These are phyloP conservation scores for Pichia sporocuriosa DNA, from an alignment of 805 yeast genomes.

Conservation along the genomic window DNA sequence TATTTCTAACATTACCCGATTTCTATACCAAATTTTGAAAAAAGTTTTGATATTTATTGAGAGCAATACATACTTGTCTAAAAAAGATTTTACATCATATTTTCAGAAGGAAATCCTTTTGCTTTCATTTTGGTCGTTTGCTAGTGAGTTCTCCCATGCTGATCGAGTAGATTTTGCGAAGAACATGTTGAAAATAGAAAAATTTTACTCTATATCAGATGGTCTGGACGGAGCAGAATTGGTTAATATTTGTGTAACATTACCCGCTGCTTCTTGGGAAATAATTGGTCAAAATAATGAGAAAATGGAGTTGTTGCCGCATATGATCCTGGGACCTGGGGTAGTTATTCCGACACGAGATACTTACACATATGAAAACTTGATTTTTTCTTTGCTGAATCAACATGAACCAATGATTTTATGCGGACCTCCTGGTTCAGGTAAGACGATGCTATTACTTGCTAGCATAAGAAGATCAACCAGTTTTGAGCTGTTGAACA, in stretches of 20 bases:
- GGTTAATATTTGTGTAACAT: slow-evolving; percentile 38
- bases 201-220: slow-evolving; percentile 10
- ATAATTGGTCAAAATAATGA: slow-evolving; percentile 37
- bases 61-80: slow-evolving; percentile 20
- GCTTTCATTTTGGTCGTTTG: slow-evolving; percentile 54
- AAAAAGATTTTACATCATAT: slow-evolving; percentile 27
- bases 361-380: slow-evolving; percentile 57
- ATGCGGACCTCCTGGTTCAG: slow-evolving; percentile 97
- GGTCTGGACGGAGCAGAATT: slow-evolving; percentile 16
- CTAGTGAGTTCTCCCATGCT: slow-evolving; percentile 44
- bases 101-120: slow-evolving; percentile 31
- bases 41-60: slow-evolving; percentile 17
- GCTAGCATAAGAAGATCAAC: slow-evolving; percentile 56
- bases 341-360: slow-evolving; percentile 74
- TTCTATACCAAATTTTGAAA: slow-evolving; percentile 31
- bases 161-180: slow-evolving; percentile 36
- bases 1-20: slow-evolving; percentile 1
- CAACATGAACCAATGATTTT: slow-evolving; percentile 57
- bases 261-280: slow-evolving; percentile 43
- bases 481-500: slow-evolving; percentile 51
- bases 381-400: slow-evolving; percentile 50
- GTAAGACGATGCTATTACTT: slow-evolving; percentile 86
- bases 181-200: slow-evolving; percentile 22
- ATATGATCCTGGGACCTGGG: slow-evolving; percentile 53
- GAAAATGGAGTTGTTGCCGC: slow-evolving; percentile 43